A percentile compares a stretch with the other conserved stretches of the same genome.
These are phyloP conservation scores for Ustilago loliicola DNA, from an alignment of 1,284 basidiomycete species.

Conservation along the genomic window DNA sequence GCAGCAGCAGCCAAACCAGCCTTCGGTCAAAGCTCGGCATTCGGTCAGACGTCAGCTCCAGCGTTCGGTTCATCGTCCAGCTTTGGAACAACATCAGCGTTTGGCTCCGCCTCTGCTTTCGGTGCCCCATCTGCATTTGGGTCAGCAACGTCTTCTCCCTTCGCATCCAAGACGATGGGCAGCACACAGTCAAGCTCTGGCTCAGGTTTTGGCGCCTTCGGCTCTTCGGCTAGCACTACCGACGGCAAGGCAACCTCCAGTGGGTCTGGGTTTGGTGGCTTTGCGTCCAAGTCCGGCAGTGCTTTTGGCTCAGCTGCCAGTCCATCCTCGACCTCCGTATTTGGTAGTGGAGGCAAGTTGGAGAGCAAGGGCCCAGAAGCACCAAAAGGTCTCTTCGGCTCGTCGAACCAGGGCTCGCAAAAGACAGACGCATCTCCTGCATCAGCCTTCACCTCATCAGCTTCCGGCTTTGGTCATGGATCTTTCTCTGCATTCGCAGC, in stretches of 20 bases:
- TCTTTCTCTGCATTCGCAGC: conserved; percentile 42
- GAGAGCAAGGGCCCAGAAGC: conserved; percentile 20
- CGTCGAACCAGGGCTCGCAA: conserved; percentile 3
- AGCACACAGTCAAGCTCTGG: conserved; percentile 28
- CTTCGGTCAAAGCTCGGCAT: conserved; percentile 52
- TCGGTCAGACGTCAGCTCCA: conserved; percentile 53
- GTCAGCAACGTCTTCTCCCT: conserved; percentile 27
- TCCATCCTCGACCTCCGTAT: conserved; percentile 28
- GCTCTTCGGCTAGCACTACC: not conserved
- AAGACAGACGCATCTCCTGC: conserved; percentile 9
- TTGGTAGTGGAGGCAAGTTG: conserved; percentile 45
- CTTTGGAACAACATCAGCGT: conserved; percentile 69
- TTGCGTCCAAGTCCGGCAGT: conserved; percentile 35
- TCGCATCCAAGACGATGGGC: conserved; percentile 20
- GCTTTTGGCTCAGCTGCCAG: conserved; percentile 26
- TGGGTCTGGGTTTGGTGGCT: conserved; percentile 42
- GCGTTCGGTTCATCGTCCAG: conserved; percentile 55
- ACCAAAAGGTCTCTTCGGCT: conserved; percentile 27
- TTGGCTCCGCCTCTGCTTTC: conserved; percentile 54
- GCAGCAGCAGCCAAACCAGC: conserved; percentile 45
- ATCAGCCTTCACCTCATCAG: conserved; percentile 30
- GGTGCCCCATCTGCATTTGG: conserved; percentile 55
- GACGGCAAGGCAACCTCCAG: conserved; percentile 11
- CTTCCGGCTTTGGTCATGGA: conserved; percentile 32
- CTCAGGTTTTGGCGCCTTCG: conserved; percentile 27